Evolutionary conservation across 2,329 filamentous ascomycete genomes (phyloP).

Genomic region (Clonostachys chloroleuca): DNA sequence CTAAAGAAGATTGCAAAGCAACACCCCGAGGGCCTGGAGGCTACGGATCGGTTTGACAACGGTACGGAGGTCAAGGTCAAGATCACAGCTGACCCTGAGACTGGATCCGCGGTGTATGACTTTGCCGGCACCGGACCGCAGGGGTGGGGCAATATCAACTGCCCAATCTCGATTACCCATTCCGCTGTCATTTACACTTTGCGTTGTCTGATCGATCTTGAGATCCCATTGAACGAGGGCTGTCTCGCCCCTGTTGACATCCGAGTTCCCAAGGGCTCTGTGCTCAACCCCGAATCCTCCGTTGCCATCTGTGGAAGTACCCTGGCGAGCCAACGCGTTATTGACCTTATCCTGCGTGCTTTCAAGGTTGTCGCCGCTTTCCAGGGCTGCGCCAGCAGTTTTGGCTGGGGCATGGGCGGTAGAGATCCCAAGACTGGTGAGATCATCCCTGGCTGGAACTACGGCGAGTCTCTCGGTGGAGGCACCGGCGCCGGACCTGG

Average conservation of each 20-base stretch:
- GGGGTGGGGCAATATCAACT: constrained; percentile 26
- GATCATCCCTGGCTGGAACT: constrained; percentile 13
- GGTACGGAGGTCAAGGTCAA: constrained; percentile 24
- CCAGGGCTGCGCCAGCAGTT: constrained; percentile 23
- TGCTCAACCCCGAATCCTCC: constrained; percentile 23
- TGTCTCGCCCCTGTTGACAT: constrained; percentile 26
- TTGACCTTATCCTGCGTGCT: constrained; percentile 22
- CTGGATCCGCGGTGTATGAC: constrained; percentile 26
- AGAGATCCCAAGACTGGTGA: constrained; percentile 15
- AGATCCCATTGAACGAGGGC: constrained; percentile 33
- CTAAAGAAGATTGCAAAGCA: constrained; percentile 39
- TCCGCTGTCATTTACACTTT: constrained; percentile 32
- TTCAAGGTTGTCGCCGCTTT: constrained; percentile 15
- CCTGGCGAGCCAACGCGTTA: constrained; percentile 23
- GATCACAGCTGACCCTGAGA: constrained; percentile 19
- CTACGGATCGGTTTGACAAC: constrained; percentile 27
- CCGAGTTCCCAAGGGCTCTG: constrained; percentile 18
- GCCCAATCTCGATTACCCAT: constrained; percentile 26
- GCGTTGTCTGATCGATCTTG: constrained; percentile 22
- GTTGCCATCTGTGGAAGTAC: constrained; percentile 57
- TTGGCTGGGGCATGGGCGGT: constrained; percentile 26
- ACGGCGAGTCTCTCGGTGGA: constrained; percentile 24
- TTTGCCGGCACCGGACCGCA: constrained; percentile 27
- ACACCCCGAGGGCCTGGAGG: constrained; percentile 12
- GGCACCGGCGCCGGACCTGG: constrained; percentile 22